Conservation (phyloP, 139 green algal genomes). For the Micractinium sp. region DNA sequence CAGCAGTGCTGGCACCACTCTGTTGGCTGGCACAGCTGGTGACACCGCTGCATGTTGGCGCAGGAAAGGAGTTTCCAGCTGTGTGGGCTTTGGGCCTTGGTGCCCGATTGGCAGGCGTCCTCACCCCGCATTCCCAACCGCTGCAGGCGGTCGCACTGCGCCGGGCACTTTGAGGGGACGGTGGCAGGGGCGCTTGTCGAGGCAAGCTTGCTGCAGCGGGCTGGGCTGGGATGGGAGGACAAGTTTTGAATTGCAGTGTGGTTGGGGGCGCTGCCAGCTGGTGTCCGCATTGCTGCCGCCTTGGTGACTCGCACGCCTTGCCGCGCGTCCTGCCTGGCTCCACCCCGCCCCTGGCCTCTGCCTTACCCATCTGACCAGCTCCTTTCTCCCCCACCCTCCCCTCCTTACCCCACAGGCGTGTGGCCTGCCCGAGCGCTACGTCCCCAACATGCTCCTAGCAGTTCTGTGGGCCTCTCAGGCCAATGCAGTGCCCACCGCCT, state of each 20-base stretch:
- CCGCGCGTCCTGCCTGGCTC: background rate
- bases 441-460: conserved; percentile 75
- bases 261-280: too few relatives aligned
- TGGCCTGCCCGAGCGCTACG: conserved; percentile 43
- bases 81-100: background rate
- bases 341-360: background rate
- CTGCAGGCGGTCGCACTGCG: conserved; percentile 44
- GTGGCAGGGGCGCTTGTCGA: conserved; percentile 56
- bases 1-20: background rate
- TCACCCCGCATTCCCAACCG: background rate
- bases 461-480: conserved; percentile 79
- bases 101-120: background rate
- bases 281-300: too few relatives aligned
- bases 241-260: background rate
- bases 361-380: background rate
- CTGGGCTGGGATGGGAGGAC: background rate
- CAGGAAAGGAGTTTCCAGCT: too few relatives aligned
- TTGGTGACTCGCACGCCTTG: too few relatives aligned
- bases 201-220: background rate
- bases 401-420: conserved; percentile 31
- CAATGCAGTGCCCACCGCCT: conserved; percentile 70
- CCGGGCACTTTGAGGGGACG: conserved; percentile 56
- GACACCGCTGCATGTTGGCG: too few relatives aligned
- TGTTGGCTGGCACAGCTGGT: background rate
- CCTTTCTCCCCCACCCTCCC: background rate